phyloP scores from a whole-genome alignment of 2,329 filamentous ascomycete genomes.

The Ophiostoma quercus region DNA sequence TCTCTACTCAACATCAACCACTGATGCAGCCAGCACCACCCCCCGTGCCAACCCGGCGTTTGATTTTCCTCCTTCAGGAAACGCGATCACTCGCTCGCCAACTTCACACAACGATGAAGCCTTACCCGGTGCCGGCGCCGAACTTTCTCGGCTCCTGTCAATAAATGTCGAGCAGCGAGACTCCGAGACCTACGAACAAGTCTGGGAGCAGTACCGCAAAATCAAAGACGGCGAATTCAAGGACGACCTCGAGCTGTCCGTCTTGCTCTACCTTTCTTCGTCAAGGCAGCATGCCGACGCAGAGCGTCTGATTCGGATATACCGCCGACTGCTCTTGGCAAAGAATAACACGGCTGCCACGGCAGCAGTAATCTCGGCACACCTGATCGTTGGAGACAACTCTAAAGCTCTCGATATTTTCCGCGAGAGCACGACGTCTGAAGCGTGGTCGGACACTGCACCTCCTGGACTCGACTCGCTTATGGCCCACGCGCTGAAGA shows the following conservation, averaged over 20 bases:
- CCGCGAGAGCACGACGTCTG: constrained; percentile 31
- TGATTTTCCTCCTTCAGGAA: background rate
- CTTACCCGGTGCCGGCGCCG: background rate
- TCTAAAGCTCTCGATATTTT: constrained; percentile 40
- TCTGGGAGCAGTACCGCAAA: constrained; percentile 23
- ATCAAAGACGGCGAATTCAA: constrained; percentile 33
- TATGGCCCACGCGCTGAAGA: constrained; percentile 39
- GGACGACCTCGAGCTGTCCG: constrained; percentile 32
- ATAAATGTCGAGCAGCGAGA: background rate
- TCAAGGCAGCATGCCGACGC: constrained; percentile 43
- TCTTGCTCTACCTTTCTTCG: constrained; percentile 42
- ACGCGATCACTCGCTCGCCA: too few relatives aligned
- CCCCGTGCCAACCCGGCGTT: background rate
- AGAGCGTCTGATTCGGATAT: constrained; percentile 43
- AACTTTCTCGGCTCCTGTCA: background rate
- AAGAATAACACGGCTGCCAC: constrained; percentile 41
- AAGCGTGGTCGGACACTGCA: background rate
- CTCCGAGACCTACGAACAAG: constrained; percentile 22
- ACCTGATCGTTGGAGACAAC: constrained; percentile 39
- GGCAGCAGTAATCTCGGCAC: constrained; percentile 39
- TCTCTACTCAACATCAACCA: background rate
- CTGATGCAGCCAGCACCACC: background rate
- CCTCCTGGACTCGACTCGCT: constrained; percentile 42
- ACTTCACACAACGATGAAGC: background rate
- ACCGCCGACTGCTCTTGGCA: constrained; percentile 36